phyloP scores from a whole-genome alignment of 306 rosid genomes.

The Casuarina cunninghamiana region DNA sequence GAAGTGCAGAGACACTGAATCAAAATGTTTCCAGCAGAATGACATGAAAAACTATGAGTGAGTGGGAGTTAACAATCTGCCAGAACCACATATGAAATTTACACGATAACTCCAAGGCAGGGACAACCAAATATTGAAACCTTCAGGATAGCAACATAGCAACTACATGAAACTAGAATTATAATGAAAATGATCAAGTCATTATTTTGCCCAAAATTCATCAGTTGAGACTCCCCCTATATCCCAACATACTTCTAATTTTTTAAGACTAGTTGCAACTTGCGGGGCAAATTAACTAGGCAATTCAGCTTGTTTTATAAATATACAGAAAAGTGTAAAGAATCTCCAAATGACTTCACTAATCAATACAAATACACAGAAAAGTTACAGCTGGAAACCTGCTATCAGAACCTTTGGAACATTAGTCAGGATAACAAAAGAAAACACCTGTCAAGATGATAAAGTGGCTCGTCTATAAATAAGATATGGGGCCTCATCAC shows the following conservation, averaged over 20 bases:
- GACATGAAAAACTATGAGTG: neutral
- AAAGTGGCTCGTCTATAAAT: constrained; percentile 95
- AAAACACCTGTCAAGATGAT: constrained; percentile 83
- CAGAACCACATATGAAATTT: neutral
- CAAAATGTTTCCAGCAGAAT: neutral
- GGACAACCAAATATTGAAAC: constrained; percentile 10
- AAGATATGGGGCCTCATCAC: constrained; percentile 93
- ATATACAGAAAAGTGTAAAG: neutral
- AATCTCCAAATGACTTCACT: neutral
- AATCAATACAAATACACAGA: constrained; percentile 2
- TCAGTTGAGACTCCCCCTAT: neutral
- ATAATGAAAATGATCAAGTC: neutral
- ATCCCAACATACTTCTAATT: neutral
- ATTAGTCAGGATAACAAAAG: constrained; percentile 1
- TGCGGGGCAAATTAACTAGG: neutral
- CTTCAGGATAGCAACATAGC: neutral
- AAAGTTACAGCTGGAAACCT: too few relatives aligned
- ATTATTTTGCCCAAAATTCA: neutral
- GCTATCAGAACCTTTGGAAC: neutral
- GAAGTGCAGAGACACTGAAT: constrained; percentile 88
- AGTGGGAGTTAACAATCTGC: neutral
- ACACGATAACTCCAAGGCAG: neutral
- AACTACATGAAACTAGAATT: neutral
- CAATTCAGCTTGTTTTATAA: neutral
- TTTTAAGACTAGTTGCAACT: neutral